These are phyloP conservation scores for Pichia terricola DNA, from an alignment of 1,139 yeast genomes.

Conservation along the genomic window DNA sequence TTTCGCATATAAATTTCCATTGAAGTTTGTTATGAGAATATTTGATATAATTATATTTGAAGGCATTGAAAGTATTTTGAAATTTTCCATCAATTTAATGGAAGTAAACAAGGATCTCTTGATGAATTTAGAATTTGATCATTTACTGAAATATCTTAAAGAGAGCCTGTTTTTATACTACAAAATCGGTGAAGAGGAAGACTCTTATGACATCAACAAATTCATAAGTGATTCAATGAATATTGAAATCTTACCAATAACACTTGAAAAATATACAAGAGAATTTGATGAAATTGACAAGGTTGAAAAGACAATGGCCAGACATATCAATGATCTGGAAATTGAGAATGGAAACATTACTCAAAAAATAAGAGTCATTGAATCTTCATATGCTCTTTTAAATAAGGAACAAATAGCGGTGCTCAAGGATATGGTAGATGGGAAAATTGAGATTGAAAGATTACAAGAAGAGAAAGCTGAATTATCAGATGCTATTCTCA, in stretches of 20 bases:
- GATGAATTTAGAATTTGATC: conserved; percentile 60
- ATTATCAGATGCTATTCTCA: conserved; percentile 43
- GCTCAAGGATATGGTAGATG: conserved; percentile 63
- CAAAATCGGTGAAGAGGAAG: conserved; percentile 13
- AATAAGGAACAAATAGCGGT: conserved; percentile 75
- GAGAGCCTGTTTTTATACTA: conserved; percentile 69
- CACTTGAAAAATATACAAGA: conserved; percentile 54
- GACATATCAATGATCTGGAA: conserved; percentile 59
- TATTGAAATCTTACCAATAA: conserved; percentile 62
- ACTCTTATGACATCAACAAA: conserved; percentile 52
- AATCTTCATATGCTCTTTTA: conserved; percentile 56
- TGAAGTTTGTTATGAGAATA: conserved; percentile 71
- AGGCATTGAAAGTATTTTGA: conserved; percentile 75
- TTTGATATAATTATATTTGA: conserved; percentile 81
- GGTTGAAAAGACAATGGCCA: conserved; percentile 56
- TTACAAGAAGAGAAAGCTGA: conserved; percentile 55
- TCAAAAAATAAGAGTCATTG: conserved; percentile 65
- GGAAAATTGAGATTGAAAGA: conserved; percentile 55
- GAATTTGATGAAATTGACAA: conserved; percentile 71
- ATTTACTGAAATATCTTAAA: conserved; percentile 64
- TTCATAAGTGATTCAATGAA: conserved; percentile 75
- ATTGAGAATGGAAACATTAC: conserved; percentile 64
- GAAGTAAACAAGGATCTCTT: conserved; percentile 52
- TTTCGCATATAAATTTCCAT: conserved; percentile 88
- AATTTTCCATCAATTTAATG: conserved; percentile 75